Percentiles rank a stretch among this genome's conserved stretches.
These are phyloP conservation scores for Cordyceps cateniannulata DNA, from an alignment of 2,329 filamentous ascomycete species.

Conservation along the genomic window DNA sequence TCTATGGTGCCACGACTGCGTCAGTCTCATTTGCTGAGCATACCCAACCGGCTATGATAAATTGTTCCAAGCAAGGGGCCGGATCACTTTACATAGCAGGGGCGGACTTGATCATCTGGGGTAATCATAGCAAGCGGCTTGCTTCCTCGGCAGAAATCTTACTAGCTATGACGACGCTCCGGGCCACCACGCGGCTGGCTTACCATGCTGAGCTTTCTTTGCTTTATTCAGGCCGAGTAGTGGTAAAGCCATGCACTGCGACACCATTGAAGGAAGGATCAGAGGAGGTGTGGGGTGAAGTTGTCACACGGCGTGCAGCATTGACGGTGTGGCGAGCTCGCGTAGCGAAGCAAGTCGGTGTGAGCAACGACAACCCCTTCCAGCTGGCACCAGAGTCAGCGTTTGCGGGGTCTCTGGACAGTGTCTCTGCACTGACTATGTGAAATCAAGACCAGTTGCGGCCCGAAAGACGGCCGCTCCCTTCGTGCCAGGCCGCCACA, in stretches of 20 bases:
- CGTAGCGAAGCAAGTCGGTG: background rate
- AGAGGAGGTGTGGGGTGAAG: background rate
- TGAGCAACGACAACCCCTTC: background rate
- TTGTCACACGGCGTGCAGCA: no score
- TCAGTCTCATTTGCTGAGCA: background rate
- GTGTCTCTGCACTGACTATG: background rate
- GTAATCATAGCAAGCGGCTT: background rate
- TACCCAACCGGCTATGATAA: background rate
- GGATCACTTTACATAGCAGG: background rate
- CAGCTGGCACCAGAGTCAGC: background rate
- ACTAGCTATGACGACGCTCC: background rate
- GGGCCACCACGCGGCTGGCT: background rate
- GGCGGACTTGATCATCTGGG: background rate
- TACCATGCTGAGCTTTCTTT: background rate
- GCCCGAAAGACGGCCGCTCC: no score
- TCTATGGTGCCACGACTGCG: background rate
- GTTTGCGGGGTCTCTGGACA: background rate
- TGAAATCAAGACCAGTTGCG: background rate
- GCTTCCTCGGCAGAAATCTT: background rate
- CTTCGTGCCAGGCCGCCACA: no score
- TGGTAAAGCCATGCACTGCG: background rate
- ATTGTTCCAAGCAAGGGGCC: background rate
- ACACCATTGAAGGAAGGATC: background rate
- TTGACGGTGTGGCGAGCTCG: background rate
- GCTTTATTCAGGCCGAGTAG: background rate